Percentiles rank a stretch among this genome's conserved stretches.
Conservation (phyloP, 2,329 filamentous ascomycete species). For the Aspergillus tamarii region DNA sequence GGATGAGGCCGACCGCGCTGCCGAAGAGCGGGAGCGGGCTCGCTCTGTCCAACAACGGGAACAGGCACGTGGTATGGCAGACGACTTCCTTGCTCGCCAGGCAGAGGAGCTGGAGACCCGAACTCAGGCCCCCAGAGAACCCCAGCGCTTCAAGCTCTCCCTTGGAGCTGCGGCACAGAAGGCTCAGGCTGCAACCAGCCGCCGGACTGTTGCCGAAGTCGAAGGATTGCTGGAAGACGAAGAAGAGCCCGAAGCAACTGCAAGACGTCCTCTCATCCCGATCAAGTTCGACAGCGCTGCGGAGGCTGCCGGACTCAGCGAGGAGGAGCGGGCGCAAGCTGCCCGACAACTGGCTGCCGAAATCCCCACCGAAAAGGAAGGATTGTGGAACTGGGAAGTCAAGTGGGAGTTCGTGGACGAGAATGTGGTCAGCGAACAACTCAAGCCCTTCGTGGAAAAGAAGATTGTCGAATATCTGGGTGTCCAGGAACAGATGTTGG, state of each 20-base stretch:
- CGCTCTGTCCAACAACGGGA: constrained; percentile 73
- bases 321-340: constrained; percentile 84
- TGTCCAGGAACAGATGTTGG: constrained; percentile 92
- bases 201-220: constrained; percentile 87
- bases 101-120: constrained; percentile 70
- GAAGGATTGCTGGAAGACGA: constrained; percentile 95
- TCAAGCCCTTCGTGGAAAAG: constrained; percentile 94
- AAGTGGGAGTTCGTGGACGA: constrained; percentile 92
- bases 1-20: constrained; percentile 80
- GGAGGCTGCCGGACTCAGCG: constrained; percentile 70
- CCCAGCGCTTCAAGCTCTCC: constrained; percentile 87
- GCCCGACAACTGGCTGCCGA: constrained; percentile 82
- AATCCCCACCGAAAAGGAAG: constrained; percentile 84
- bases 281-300: constrained; percentile 77
- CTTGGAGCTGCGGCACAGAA: constrained; percentile 86
- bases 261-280: constrained; percentile 76
- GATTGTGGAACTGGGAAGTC: constrained; percentile 88
- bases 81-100: constrained; percentile 86
- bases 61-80: constrained; percentile 79
- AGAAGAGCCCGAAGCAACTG: constrained; percentile 72
- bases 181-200: constrained; percentile 59
- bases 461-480: constrained; percentile 97
- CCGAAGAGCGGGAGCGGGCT: constrained; percentile 74
- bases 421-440: constrained; percentile 76
- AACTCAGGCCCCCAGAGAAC: constrained; percentile 52